Evolutionary conservation across 2,329 filamentous ascomycete species (phyloP).

Genomic region (Ascochyta pisi): DNA sequence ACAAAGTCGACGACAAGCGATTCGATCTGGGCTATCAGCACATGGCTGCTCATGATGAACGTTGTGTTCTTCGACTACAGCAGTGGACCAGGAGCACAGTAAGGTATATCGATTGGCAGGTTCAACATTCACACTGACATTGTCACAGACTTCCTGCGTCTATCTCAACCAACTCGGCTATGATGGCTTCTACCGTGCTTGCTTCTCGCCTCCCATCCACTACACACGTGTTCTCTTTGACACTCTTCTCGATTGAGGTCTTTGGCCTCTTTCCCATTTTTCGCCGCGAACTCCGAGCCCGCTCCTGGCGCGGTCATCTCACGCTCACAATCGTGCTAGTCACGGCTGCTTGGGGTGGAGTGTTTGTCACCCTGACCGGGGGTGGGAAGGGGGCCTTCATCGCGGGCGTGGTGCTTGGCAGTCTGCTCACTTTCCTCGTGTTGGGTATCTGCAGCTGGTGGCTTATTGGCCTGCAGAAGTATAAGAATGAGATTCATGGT

Average conservation of each 20-base stretch:
- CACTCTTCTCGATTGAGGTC: slow-evolving; percentile 95
- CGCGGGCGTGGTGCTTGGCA: slow-evolving; percentile 77
- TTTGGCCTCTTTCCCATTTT: slow-evolving; percentile 99
- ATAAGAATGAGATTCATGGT: slow-evolving; percentile 98
- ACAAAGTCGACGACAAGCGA: slow-evolving; percentile 90
- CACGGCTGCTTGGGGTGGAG: slow-evolving; percentile 77
- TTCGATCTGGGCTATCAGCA: slow-evolving; percentile 96
- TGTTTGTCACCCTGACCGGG: slow-evolving; percentile 67
- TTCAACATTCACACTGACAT: slow-evolving; percentile 20
- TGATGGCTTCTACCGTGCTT: slow-evolving; percentile 95
- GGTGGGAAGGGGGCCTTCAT: slow-evolving; percentile 65
- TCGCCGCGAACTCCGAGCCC: slow-evolving; percentile 81
- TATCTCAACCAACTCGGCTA: slow-evolving; percentile 90
- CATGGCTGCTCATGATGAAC: slow-evolving; percentile 91
- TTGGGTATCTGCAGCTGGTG: slow-evolving; percentile 98
- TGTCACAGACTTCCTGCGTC: slow-evolving; percentile 69
- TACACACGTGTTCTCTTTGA: slow-evolving; percentile 92
- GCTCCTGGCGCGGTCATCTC: slow-evolving; percentile 82
- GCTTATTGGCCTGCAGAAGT: slow-evolving; percentile 95
- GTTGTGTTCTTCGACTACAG: slow-evolving; percentile 99
- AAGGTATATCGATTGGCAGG: slow-evolving; percentile 20
- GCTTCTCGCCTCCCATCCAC: slow-evolving; percentile 88
- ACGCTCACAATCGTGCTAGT: slow-evolving; percentile 77
- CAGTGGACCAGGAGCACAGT: slow-evolving; percentile 65
- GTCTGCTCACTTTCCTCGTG: slow-evolving; percentile 74